Base-by-base conservation (phyloP, 805 yeast species). In the Candida maesae region DNA sequence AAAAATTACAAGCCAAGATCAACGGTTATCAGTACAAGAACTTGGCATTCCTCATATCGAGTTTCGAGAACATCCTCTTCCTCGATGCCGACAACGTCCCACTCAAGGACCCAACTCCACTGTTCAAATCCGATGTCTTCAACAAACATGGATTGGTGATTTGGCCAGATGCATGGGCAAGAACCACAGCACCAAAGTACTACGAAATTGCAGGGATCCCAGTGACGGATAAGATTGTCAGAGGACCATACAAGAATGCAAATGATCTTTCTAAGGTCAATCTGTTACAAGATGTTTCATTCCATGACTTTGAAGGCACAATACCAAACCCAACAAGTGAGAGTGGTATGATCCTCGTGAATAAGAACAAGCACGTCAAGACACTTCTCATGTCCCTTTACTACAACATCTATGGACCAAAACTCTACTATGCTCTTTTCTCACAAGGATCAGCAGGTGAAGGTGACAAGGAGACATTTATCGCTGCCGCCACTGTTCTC, bases 21-120 rank as follows among this genome's bases (percentile, higher is more conserved):
- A 65, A 68, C 33, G 81, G 79, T 11, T 83, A 78, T 58, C 88
- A 82, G 47, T 76, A 73, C 55, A 84, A 83, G 58, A 72, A 77
- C 3, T 65, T 84, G 47, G 84, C 91, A 1, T 58, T 85, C 33
- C 65, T 85, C 46, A 76, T 82, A 20, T 81, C 90, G 2, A 69
- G 78, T 21, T 84, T 84, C 57, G 83, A 83, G 49, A 76, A 81
- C 49, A 80, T 83, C 20, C 67, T 83, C 50, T 68, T 84, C 45
- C 60, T 83, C 49, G 95, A 84, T 53, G 78, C 88, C 38, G 93
- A 84, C 59, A 78, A 81, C 46, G 71, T 80, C 39, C 86, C 90
- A 1, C 67, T 80, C n/a, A 64, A 62, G 47, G 71, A 76, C 33
- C 84, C 88, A 9, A 78, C 75, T 38, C 61, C 62, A 37, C 53